Conservation (phyloP, 1,139 yeast genomes). For the Candida albicans region DNA sequence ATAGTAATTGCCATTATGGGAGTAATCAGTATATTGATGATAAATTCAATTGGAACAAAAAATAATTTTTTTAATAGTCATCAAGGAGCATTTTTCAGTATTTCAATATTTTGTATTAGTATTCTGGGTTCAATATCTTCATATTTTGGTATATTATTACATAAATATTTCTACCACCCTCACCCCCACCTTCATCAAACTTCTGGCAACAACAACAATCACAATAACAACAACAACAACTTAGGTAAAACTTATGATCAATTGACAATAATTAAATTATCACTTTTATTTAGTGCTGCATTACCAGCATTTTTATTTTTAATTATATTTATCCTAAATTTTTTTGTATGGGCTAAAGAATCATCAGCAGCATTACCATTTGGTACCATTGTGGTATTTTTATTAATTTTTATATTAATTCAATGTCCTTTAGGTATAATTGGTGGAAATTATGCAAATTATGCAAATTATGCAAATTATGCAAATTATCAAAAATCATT, state of each 20-base stretch:
- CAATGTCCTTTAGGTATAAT: slow-evolving; percentile 73
- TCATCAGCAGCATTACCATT: slow-evolving; percentile 80
- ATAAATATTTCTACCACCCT: too few species aligned
- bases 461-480: slow-evolving; percentile 47
- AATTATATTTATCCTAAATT: slow-evolving; percentile 57
- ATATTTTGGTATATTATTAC: slow-evolving; percentile 62
- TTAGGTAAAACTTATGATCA: slow-evolving; percentile 27
- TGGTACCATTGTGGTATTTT: slow-evolving; percentile 61
- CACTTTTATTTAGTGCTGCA: slow-evolving; percentile 57
- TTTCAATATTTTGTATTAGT: slow-evolving; percentile 61
- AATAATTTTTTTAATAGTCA: slow-evolving; percentile 48
- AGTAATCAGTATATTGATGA: slow-evolving; percentile 57
- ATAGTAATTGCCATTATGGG: slow-evolving; percentile 63
- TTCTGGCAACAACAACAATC: too few species aligned
- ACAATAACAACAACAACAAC: too few species aligned
- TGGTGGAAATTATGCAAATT: slow-evolving; percentile 67
- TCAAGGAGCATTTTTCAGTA: slow-evolving; percentile 64
- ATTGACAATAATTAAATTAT: slow-evolving; percentile 23
- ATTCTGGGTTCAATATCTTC: slow-evolving; percentile 76
- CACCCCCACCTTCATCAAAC: too few species aligned
- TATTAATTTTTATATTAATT: slow-evolving; percentile 57
- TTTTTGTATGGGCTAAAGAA: slow-evolving; percentile 73
- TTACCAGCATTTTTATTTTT: slow-evolving; percentile 61
- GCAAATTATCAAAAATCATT: too few species aligned
- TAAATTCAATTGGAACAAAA: slow-evolving; percentile 35